Conservation (phyloP, 2,329 filamentous ascomycete genomes). For the Ophioceras dolichostomum region DNA sequence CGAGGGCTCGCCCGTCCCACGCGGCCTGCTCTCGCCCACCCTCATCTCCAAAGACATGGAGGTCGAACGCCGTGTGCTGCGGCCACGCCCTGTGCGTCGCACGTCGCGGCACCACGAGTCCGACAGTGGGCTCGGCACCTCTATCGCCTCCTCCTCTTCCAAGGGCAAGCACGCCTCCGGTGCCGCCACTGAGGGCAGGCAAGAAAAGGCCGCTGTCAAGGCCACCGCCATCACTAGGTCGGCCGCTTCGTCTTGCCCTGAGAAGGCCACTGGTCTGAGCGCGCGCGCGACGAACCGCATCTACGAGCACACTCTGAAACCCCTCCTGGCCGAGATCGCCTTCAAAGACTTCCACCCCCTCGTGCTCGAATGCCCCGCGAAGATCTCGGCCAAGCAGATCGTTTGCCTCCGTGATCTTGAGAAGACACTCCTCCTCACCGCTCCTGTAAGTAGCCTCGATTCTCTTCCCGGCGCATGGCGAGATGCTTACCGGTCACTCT, state of each 20-base stretch:
- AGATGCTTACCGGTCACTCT: conserved; percentile 58
- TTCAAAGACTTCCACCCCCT: conserved; percentile 74
- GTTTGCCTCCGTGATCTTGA: conserved; percentile 87
- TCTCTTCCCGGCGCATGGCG: conserved; percentile 39
- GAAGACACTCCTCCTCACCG: conserved; percentile 82
- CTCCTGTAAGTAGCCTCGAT: conserved; percentile 66
- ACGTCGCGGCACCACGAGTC: conserved; percentile 52
- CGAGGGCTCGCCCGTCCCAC: conserved; percentile 47
- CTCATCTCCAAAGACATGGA: conserved; percentile 32
- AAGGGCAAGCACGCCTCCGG: conserved; percentile 25
- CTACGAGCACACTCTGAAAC: conserved; percentile 64
- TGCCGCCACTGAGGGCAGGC: conserved; percentile 27
- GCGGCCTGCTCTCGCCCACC: conserved; percentile 44
- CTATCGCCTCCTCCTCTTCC: conserved; percentile 51
- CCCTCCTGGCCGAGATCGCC: conserved; percentile 59
- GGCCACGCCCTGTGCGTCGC: conserved; percentile 38
- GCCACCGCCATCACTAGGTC: conserved; percentile 51
- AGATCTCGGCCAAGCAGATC: conserved; percentile 75
- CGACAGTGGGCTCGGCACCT: conserved; percentile 82
- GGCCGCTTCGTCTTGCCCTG: conserved; percentile 28
- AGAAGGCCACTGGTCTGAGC: conserved; percentile 50
- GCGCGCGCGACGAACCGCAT: conserved; percentile 64
- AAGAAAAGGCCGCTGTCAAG: conserved; percentile 20
- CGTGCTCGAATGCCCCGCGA: conserved; percentile 63
- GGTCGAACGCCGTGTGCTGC: conserved; percentile 35